Evolutionary conservation across 148 eudicot species (phyloP).

Genomic region (Fagopyrum homotropicum): DNA sequence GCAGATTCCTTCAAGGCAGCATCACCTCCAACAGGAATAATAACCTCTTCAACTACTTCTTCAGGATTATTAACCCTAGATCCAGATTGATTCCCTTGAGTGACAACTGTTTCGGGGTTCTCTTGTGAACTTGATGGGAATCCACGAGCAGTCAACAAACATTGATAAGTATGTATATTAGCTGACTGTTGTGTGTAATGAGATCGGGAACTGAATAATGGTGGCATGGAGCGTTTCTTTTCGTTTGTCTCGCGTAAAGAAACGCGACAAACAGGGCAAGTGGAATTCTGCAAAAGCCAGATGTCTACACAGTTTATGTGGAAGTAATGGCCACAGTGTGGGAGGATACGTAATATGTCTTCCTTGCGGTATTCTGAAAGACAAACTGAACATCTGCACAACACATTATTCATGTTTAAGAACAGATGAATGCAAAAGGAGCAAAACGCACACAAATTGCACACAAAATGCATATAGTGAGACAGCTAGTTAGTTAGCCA

Average conservation of each 20-base stretch:
- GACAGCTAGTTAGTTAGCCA: background rate
- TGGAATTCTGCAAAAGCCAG: constrained; percentile 81
- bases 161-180: constrained; percentile 25
- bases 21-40: constrained; percentile 23
- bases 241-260: constrained; percentile 64
- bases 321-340: constrained; percentile 70
- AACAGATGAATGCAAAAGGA: background rate
- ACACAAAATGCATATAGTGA: background rate
- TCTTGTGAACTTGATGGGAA: constrained; percentile 25
- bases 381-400: constrained; percentile 71
- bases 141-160: constrained; percentile 19
- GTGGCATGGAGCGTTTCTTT: constrained; percentile 62
- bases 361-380: constrained; percentile 62
- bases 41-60: constrained; percentile 19
- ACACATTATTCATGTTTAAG: background rate
- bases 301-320: constrained; percentile 72
- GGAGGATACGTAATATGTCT: constrained; percentile 67
- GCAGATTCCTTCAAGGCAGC: constrained; percentile 20
- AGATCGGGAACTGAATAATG: constrained; percentile 58
- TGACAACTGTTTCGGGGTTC: constrained; percentile 24
- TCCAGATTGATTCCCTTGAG: constrained; percentile 25
- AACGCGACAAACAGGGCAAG: constrained; percentile 85
- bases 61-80: constrained; percentile 17
- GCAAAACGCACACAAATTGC: background rate
- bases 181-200: constrained; percentile 25